These are phyloP conservation scores for Mycena chlorophos DNA, from an alignment of 768 basidiomycete genomes.

Conservation along the genomic window DNA sequence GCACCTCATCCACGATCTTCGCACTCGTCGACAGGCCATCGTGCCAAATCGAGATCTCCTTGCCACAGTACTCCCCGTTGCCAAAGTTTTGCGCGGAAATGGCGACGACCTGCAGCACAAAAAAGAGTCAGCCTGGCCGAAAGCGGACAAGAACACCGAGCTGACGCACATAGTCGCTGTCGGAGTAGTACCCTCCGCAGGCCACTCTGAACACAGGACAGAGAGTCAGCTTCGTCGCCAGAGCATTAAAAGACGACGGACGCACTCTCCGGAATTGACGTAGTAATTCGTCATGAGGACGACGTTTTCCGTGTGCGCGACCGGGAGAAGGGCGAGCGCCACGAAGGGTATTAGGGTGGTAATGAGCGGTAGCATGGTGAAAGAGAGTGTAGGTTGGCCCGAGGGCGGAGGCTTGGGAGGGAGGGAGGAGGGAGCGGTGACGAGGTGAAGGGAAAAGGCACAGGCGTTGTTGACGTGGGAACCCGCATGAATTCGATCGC, in stretches of 20 bases:
- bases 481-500: too few species aligned
- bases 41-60: slow-evolving; percentile 36
- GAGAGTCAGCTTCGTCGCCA: background rate
- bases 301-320: too few species aligned
- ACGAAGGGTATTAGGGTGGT: too few species aligned
- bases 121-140: background rate
- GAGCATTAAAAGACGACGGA: background rate
- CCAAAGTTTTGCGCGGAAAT: slow-evolving; percentile 23
- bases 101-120: slow-evolving; percentile 8
- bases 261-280: background rate
- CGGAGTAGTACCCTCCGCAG: slow-evolving; percentile 1
- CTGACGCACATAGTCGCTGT: slow-evolving; percentile 8
- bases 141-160: background rate
- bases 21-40: slow-evolving; percentile 33
- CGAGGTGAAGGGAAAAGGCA: too few species aligned
- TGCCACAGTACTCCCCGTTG: slow-evolving; percentile 33
- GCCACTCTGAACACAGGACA: slow-evolving; percentile 1
- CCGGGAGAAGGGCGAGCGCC: too few species aligned
- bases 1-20: slow-evolving; percentile 35
- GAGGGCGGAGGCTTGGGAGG: too few species aligned
- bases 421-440: too few species aligned
- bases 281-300: slow-evolving; percentile 11
- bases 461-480: too few species aligned
- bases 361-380: too few species aligned
- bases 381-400: too few species aligned